Evolutionary conservation across 225 moss, liverwort and hornwort species (phyloP), one percentile per base, ranked within the genome.

Genomic region (Bryum argenteum): DNA sequence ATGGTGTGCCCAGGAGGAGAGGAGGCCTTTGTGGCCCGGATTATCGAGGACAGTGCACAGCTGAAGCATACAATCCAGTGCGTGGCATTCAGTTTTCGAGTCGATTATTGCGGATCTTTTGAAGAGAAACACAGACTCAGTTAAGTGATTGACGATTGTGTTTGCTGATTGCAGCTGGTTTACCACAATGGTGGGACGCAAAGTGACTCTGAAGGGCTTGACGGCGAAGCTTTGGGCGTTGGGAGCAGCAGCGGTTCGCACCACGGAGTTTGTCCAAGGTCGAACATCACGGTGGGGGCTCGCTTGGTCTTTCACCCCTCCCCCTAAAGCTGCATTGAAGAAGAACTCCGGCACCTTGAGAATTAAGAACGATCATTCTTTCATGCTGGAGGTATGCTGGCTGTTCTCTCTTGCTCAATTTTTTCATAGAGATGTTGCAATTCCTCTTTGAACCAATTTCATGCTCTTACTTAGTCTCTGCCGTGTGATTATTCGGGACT

Each of bases 1-100:
- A 98, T 98, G 98, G 94, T 98, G n/a, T 98, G 87, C 52, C 82
- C 83, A 19, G 98, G 98, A 59, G 98, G 98, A 59, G 98, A 98
- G 66, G 87, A 85, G 60, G 88, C 88, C 2, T 98, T 98, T 58
- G 89, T 98, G 47, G 76, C 65, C 40, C 78, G 64, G n/a, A 92
- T 98, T 4, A 90, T 94, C 54, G 73, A 87, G 23, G 94, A 98
- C 43, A 98, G 98, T 80, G 79, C 77, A 15, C 80, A 77, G 16
- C 40, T 98, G 68, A 85, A 82, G 78, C 84, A 79, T 70, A 70
- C 66, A 58, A 93, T 98, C 68, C 98, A 94, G 98, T 98, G 75
- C 88, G 97, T 88, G 70, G 60, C 72, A 70, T 72, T 65, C 61
- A 33, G 33, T 33, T 33, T 55, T 17, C 22, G 7, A 71, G 17